phyloP scores from a whole-genome alignment of 306 rosid genomes.

The Trichosanthes truncata region DNA sequence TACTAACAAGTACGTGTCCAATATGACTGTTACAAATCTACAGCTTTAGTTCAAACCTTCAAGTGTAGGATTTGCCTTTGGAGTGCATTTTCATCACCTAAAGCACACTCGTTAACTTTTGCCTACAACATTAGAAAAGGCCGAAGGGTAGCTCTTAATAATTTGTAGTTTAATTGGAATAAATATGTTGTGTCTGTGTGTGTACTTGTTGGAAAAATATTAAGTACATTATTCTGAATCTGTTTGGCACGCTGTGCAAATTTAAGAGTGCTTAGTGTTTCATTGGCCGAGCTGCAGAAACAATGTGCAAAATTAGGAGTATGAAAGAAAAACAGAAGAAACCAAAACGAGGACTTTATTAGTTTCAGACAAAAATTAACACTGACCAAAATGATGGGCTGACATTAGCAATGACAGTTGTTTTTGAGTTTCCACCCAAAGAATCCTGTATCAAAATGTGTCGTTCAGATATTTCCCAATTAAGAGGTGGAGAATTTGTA shows the following conservation, averaged over 20 bases:
- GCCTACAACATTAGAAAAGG: conserved; percentile 34
- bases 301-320: conserved; percentile 16
- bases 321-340: not conserved
- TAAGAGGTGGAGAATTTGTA: too few relatives aligned
- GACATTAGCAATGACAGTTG: conserved; percentile 88
- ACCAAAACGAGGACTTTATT: conserved; percentile 6
- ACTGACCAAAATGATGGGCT: conserved; percentile 88
- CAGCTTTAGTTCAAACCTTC: conserved; percentile 46
- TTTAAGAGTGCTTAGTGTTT: conserved; percentile 91
- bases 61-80: conserved; percentile 81
- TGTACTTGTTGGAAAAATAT: not conserved
- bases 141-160: conserved; percentile 7
- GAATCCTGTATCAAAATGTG: conserved; percentile 63
- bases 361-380: conserved; percentile 16
- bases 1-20: conserved; percentile 7
- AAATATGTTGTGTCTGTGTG: not conserved
- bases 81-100: conserved; percentile 74
- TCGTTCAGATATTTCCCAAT: conserved; percentile 8
- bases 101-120: conserved; percentile 91
- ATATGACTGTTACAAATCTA: conserved; percentile 13
- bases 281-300: conserved; percentile 70
- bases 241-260: conserved; percentile 99
- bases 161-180: conserved; percentile 7
- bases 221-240: conserved; percentile 82
- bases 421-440: conserved; percentile 95